Percentiles rank a stretch among this genome's conserved stretches.
Conservation (phyloP, 352 stramenopile species). For the Pythium rhizo-oryzae region DNA sequence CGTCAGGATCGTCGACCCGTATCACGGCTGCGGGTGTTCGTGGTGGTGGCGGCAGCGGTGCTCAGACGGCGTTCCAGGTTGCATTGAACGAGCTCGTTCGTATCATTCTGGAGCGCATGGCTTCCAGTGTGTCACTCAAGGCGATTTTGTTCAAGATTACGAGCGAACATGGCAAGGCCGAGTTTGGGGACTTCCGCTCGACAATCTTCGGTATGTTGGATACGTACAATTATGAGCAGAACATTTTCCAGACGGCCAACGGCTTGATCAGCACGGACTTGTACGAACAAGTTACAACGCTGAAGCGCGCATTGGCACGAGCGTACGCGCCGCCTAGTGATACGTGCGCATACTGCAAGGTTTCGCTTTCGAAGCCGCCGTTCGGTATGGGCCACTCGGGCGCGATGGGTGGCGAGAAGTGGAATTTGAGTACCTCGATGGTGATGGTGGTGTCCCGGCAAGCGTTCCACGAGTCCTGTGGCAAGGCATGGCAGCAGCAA, state of each 20-base stretch:
- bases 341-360: constrained; percentile 80
- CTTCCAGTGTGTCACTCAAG: constrained; percentile 92
- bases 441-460: constrained; percentile 82
- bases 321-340: constrained; percentile 77
- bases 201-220: constrained; percentile 95
- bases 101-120: constrained; percentile 94
- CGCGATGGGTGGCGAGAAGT: constrained; percentile 68
- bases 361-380: constrained; percentile 76
- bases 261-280: constrained; percentile 83
- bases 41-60: constrained; percentile 53
- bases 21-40: constrained; percentile 58
- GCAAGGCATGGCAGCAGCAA: constrained; percentile 85
- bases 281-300: constrained; percentile 81
- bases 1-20: constrained; percentile 37
- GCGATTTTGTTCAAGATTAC: constrained; percentile 96
- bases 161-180: constrained; percentile 91
- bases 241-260: constrained; percentile 89
- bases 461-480: constrained; percentile 87
- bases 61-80: constrained; percentile 87
- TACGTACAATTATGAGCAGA: constrained; percentile 92
- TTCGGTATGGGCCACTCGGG: constrained; percentile 86
- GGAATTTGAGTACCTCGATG: constrained; percentile 84
- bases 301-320: constrained; percentile 74
- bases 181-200: constrained; percentile 94
- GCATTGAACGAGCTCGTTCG: constrained; percentile 92